Conservation (phyloP, 345 rosid genomes). For the Populus euphratica region DNA sequence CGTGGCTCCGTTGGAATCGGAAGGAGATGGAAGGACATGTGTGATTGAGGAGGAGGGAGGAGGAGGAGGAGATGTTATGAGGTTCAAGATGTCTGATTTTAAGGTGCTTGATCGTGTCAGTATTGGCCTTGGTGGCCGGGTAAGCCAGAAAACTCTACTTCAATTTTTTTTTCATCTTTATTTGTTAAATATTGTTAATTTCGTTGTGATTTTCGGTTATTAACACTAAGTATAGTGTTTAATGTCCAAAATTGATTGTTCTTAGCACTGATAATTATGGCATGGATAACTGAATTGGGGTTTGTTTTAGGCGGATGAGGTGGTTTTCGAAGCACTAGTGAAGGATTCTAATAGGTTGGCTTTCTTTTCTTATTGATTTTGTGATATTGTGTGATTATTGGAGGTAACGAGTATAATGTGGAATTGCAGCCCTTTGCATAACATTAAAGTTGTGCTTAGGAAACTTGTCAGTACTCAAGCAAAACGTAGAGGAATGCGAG, state of each 20-base stretch:
- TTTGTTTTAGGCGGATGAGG: slow-evolving; percentile 67
- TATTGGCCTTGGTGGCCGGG: too few relatives aligned
- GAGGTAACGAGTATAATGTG: slow-evolving; percentile 27
- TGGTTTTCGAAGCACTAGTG: slow-evolving; percentile 77
- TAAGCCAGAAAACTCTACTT: too few relatives aligned
- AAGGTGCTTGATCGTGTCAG: too few relatives aligned
- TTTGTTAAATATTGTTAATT: too few relatives aligned
- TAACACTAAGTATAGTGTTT: too few relatives aligned
- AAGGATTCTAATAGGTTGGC: slow-evolving; percentile 62
- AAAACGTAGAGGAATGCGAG: slow-evolving; percentile 82
- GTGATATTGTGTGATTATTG: not conserved
- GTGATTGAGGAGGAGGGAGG: too few relatives aligned
- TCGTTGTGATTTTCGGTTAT: not conserved
- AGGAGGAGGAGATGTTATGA: too few relatives aligned
- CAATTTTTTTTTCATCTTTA: too few relatives aligned
- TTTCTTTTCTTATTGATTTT: slow-evolving; percentile 10
- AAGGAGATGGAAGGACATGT: slow-evolving; percentile 21
- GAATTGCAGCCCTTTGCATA: slow-evolving; percentile 70
- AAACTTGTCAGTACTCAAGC: slow-evolving; percentile 64
- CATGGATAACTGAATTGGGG: slow-evolving; percentile 4
- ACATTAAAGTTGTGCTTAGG: slow-evolving; percentile 79
- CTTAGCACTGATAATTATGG: not conserved
- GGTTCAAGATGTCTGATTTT: too few relatives aligned
- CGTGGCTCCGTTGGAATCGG: slow-evolving; percentile 39
- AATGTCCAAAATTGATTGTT: not conserved